phyloP scores from a whole-genome alignment of 495 filamentous ascomycete species.

The Hypoxylon rickii region DNA sequence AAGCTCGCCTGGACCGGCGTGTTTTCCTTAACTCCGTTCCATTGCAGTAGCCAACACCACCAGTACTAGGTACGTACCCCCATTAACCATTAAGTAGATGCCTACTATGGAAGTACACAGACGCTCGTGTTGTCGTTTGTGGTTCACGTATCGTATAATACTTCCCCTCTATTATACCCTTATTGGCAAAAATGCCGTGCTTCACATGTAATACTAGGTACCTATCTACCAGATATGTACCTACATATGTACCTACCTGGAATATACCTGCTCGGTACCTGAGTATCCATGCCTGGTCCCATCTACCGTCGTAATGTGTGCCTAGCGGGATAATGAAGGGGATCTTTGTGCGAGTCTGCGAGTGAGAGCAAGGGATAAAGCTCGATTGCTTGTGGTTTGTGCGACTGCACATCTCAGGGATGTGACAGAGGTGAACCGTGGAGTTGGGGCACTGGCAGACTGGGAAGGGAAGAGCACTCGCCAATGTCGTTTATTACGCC shows the following conservation, averaged over 20 bases:
- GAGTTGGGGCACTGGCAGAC: slow-evolving; percentile 35
- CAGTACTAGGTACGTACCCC: neutral
- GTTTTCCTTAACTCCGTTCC: slow-evolving; percentile 12
- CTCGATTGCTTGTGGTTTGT: slow-evolving; percentile 35
- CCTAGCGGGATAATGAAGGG: slow-evolving; percentile 33
- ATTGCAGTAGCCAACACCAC: slow-evolving; percentile 17
- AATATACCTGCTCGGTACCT: too few species aligned
- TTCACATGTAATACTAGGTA: slow-evolving; percentile 24
- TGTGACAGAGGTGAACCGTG: slow-evolving; percentile 35
- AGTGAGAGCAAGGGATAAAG: slow-evolving; percentile 33
- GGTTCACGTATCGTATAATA: too few species aligned
- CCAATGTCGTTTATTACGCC: slow-evolving; percentile 20
- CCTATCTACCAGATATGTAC: too few species aligned
- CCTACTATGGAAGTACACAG: neutral
- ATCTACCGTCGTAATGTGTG: slow-evolving; percentile 31
- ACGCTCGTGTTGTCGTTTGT: neutral
- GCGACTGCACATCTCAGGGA: slow-evolving; percentile 35
- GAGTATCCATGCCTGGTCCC: slow-evolving; percentile 4
- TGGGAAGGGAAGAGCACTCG: slow-evolving; percentile 1
- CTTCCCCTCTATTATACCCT: slow-evolving; percentile 21
- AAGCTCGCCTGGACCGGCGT: slow-evolving; percentile 19
- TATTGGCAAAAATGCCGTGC: slow-evolving; percentile 33
- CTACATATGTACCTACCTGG: slow-evolving; percentile 8
- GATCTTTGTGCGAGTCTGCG: slow-evolving; percentile 35
- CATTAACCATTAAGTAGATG: slow-evolving; percentile 8